Percentiles rank a stretch among this genome's conserved stretches.
phyloP scores from a whole-genome alignment of 768 basidiomycete species.

The Pisolithus microcarpus region DNA sequence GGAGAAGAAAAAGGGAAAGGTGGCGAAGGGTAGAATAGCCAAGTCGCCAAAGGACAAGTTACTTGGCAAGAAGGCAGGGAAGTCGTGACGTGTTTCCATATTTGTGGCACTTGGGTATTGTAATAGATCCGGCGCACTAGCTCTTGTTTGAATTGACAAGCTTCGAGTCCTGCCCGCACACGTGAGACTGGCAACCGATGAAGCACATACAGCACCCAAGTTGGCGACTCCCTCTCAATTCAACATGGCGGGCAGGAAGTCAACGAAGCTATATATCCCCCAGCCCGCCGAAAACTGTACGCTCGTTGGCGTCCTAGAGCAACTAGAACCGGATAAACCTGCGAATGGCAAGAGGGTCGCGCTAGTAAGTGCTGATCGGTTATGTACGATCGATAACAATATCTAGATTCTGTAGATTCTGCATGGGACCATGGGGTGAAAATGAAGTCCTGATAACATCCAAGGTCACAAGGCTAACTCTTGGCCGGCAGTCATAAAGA shows the following conservation, averaged over 20 bases:
- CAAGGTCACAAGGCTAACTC: background rate
- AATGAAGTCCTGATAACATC: background rate
- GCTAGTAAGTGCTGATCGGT: slow-evolving; percentile 39
- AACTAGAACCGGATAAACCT: slow-evolving; percentile 40
- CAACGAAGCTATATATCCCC: slow-evolving; percentile 48
- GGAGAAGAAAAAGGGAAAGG: slow-evolving; percentile 54
- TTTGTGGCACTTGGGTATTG: background rate
- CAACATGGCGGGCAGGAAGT: slow-evolving; percentile 19
- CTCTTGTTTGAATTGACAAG: no score
- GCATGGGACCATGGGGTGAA: slow-evolving; percentile 75
- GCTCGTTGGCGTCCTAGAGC: slow-evolving; percentile 58
- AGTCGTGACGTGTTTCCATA: slow-evolving; percentile 14
- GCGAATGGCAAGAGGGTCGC: slow-evolving; percentile 58
- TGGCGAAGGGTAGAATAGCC: slow-evolving; percentile 28
- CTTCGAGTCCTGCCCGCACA: no score
- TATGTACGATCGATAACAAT: slow-evolving; percentile 5
- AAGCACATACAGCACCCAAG: background rate
- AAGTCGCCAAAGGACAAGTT: slow-evolving; percentile 51
- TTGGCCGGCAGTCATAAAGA: slow-evolving; percentile 62
- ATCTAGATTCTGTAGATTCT: slow-evolving; percentile 48
- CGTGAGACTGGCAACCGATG: background rate
- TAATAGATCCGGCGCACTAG: background rate
- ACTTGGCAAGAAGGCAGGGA: slow-evolving; percentile 46
- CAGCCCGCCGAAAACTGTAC: slow-evolving; percentile 40
- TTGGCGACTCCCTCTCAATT: background rate